phyloP scores from a whole-genome alignment of 2,329 filamentous ascomycete species.

The Fusarium stilboides region DNA sequence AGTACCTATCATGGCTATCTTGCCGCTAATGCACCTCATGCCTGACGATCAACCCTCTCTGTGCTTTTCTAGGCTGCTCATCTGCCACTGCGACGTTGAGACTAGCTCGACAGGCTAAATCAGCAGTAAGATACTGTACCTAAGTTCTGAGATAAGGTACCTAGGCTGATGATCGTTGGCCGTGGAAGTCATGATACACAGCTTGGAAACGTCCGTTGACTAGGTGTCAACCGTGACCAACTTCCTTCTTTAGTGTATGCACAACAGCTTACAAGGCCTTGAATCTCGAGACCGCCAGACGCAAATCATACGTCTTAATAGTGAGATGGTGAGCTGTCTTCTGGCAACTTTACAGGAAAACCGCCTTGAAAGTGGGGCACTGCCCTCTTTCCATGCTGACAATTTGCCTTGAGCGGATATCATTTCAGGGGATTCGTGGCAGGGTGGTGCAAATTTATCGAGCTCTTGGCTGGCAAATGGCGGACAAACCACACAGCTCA shows the following conservation, averaged over 20 bases:
- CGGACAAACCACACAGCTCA: slow-evolving; percentile 22
- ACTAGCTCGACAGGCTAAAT: slow-evolving; percentile 5
- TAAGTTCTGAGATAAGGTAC: too few species aligned
- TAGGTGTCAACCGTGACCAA: neutral
- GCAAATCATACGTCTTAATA: slow-evolving; percentile 44
- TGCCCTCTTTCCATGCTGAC: slow-evolving; percentile 42
- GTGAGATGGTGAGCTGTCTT: slow-evolving; percentile 24
- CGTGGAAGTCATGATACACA: slow-evolving; percentile 22
- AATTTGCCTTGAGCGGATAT: slow-evolving; percentile 46
- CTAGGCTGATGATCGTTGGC: neutral
- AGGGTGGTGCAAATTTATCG: slow-evolving; percentile 30
- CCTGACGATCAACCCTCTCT: slow-evolving; percentile 1
- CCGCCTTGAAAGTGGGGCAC: slow-evolving; percentile 44
- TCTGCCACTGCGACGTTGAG: slow-evolving; percentile 12
- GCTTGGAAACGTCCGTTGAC: slow-evolving; percentile 17
- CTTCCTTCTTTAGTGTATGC: neutral
- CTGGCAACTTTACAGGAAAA: slow-evolving; percentile 41
- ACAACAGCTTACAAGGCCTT: slow-evolving; percentile 1
- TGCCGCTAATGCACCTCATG: slow-evolving; percentile 21
- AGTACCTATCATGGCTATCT: neutral
- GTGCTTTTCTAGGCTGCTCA: slow-evolving; percentile 4
- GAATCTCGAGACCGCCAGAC: slow-evolving; percentile 27
- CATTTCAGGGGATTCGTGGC: slow-evolving; percentile 34
- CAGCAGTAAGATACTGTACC: neutral
- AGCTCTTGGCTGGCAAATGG: neutral